Percentiles rank a stretch among this genome's conserved stretches.
phyloP scores from a whole-genome alignment of 805 yeast genomes.

The Monosporozyma solicola region DNA sequence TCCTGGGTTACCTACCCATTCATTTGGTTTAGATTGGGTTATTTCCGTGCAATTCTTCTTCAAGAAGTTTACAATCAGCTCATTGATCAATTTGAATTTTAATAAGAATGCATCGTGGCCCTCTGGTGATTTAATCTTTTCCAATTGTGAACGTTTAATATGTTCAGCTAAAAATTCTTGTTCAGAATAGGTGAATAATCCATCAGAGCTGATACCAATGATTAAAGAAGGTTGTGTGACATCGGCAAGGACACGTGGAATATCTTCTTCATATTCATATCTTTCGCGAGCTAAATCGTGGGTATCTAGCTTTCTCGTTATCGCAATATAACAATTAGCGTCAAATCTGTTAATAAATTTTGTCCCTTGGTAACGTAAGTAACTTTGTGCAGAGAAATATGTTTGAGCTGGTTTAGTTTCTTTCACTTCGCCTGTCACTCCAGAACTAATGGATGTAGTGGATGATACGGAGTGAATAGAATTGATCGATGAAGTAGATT shows the following conservation, averaged over 20 bases:
- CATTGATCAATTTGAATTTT: conserved; percentile 78
- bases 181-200: conserved; percentile 83
- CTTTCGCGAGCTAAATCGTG: conserved; percentile 87
- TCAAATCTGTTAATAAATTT: conserved; percentile 87
- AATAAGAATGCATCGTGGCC: conserved; percentile 96
- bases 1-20: conserved; percentile 34
- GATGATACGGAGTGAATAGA: conserved; percentile 27
- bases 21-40: conserved; percentile 34
- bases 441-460: conserved; percentile 21
- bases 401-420: conserved; percentile 35
- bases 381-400: conserved; percentile 91
- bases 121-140: conserved; percentile 79
- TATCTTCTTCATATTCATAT: conserved; percentile 30
- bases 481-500: conserved; percentile 14
- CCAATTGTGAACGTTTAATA: conserved; percentile 60
- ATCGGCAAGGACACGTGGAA: conserved; percentile 43
- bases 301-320: conserved; percentile 88
- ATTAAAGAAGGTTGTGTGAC: conserved; percentile 70
- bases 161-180: conserved; percentile 74
- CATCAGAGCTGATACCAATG: conserved; percentile 88
- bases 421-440: conserved; percentile 15
- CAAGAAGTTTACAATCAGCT: conserved; percentile 60
- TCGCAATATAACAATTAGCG: conserved; percentile 92
- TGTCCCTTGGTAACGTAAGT: conserved; percentile 86
- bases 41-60: conserved; percentile 47